Percentiles rank a stretch among this genome's conserved stretches.
Evolutionary conservation across 192 early-diverging fungal genomes (phyloP).

Genomic region (Spizellomyces punctatus): DNA sequence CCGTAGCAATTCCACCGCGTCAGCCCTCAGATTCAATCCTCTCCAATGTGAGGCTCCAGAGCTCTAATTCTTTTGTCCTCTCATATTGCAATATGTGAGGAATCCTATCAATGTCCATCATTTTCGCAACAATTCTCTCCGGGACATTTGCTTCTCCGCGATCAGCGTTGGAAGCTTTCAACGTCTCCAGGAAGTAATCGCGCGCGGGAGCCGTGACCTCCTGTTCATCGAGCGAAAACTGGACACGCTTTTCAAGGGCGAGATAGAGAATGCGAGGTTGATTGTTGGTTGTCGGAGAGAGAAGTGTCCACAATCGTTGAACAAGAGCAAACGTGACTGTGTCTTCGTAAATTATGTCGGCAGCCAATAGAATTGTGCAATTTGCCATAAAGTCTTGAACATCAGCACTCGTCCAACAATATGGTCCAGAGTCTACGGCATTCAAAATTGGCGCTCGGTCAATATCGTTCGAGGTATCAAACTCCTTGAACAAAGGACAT

Average conservation of each 20-base stretch:
- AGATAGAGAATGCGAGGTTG: slow-evolving; percentile 27
- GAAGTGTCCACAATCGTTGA: slow-evolving; percentile 20
- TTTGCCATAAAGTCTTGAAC: slow-evolving; percentile 1
- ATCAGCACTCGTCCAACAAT: slow-evolving; percentile 13
- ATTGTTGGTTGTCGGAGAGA: slow-evolving; percentile 2
- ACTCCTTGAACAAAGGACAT: slow-evolving; percentile 17
- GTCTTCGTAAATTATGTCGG: slow-evolving; percentile 41
- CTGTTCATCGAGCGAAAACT: slow-evolving; percentile 29
- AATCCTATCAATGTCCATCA: slow-evolving; percentile 11
- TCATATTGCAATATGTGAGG: slow-evolving; percentile 36
- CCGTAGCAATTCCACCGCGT: too few species aligned
- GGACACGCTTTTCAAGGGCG: slow-evolving; percentile 36
- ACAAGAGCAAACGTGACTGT: slow-evolving; percentile 38
- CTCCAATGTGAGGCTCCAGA: slow-evolving; percentile 20
- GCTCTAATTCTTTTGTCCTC: slow-evolving; percentile 27
- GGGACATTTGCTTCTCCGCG: slow-evolving; percentile 4
- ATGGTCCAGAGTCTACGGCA: neutral
- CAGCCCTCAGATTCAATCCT: too few species aligned
- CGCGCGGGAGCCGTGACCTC: slow-evolving; percentile 31
- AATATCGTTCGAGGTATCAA: neutral
- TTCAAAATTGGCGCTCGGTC: neutral
- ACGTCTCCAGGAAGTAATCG: slow-evolving; percentile 35
- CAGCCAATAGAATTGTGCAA: slow-evolving; percentile 30
- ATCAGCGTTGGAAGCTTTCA: slow-evolving; percentile 42
- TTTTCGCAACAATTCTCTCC: slow-evolving; percentile 1